A percentile compares a stretch with the other conserved stretches of the same genome.
These are phyloP conservation scores for Lepidopterella palustris DNA, from an alignment of 495 filamentous ascomycete species.

Conservation along the genomic window DNA sequence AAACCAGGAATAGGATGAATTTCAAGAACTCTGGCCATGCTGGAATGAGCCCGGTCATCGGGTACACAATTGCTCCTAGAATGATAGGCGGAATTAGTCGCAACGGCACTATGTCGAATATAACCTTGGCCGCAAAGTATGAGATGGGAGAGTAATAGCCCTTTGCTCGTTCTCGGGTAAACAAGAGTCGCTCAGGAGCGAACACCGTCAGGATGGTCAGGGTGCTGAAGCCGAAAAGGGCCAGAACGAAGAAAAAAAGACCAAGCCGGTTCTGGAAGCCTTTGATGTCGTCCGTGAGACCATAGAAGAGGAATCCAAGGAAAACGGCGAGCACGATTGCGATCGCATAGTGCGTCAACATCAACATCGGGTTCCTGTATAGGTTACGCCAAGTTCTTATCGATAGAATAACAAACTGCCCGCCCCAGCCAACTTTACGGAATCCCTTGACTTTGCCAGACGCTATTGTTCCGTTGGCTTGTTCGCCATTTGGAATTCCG, in stretches of 20 bases:
- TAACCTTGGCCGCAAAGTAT: conserved; percentile 91
- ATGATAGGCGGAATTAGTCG: conserved; percentile 92
- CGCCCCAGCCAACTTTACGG: conserved; percentile 64
- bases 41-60: conserved; percentile 91
- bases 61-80: conserved; percentile 95
- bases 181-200: conserved; percentile 82
- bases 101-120: conserved; percentile 92
- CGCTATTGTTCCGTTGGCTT: conserved; percentile 40
- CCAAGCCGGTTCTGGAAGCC: conserved; percentile 99
- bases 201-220: conserved; percentile 92
- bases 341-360: conserved; percentile 99
- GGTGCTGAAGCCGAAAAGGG: conserved; percentile 94
- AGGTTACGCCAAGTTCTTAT: conserved; percentile 93
- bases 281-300: conserved; percentile 87
- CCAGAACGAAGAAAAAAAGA: conserved; percentile 95
- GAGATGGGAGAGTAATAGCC: conserved; percentile 95
- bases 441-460: conserved; percentile 65
- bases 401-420: conserved; percentile 86
- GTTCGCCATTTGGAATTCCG: conserved; percentile 54
- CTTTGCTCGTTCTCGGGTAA: conserved; percentile 91
- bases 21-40: conserved; percentile 79
- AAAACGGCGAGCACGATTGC: conserved; percentile 91
- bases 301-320: conserved; percentile 93
- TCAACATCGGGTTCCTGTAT: conserved; percentile 95
- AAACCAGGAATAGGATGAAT: conserved; percentile 83